Base-by-base conservation (phyloP, 2,329 filamentous ascomycete genomes). In the Diaporthe citriasiana region DNA sequence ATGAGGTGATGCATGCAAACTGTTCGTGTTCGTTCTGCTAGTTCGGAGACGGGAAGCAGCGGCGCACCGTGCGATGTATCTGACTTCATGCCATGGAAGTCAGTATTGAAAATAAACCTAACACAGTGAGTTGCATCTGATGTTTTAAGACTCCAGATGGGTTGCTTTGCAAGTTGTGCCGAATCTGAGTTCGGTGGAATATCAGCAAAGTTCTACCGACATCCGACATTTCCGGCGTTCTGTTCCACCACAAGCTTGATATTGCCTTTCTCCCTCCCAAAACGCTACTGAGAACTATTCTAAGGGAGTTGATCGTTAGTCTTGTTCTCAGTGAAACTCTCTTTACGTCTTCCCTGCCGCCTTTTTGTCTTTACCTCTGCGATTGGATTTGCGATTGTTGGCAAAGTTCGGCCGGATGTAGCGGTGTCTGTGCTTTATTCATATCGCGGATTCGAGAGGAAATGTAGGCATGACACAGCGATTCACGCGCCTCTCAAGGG, bases 121-220 rank as follows among this genome's bases (percentile, higher is more conserved):
- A 12, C n/a, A 13, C 3, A 3, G 42, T 33, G 40, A 35, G 17
- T 65, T 65, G 27, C 60, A 35, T 50, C 60, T 65, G 42, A 65
- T 65, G 42, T 50, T 19, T 65, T 25, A 1, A 17, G 42, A 35
- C 15, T 50, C 60, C 42, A 30, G 42, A 50, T 50, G 5, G 60
- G 22, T 15, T 47, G 60, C 27, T 47, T 19, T 30, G 15, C 27
- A n/a, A 50, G 4, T 4, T 65, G 42, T 10, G 27, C 3, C n/a
- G 42, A 35, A 63, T 50, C 42, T 65, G 42, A 50, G 60, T 65
- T 65, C 4, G 25, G 42, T 25, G 27, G 30, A 35, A 65, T 13
- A 50, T 35, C 60, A 50, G 60, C 60, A 65, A 17, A 65, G 42
- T 65, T 65, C 60, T 22, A 47, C 60, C 60, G 42, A 65, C 42